These are phyloP conservation scores for Fonsecaea pugnacius DNA, from an alignment of 2,329 filamentous ascomycete species.

Conservation along the genomic window DNA sequence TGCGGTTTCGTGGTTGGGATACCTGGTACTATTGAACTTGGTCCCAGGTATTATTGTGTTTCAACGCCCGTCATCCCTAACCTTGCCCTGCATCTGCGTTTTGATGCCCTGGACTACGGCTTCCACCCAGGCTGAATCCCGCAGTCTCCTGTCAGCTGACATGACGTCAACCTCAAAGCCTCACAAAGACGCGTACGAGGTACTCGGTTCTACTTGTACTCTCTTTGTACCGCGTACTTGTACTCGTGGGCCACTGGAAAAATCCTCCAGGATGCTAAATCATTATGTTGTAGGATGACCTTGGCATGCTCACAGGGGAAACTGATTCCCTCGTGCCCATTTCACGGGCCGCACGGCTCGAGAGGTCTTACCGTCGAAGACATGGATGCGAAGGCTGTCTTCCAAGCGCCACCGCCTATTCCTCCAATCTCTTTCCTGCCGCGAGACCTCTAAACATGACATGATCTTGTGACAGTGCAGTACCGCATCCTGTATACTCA, in stretches of 20 bases:
- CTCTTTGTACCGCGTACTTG: neutral
- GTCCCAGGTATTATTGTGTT: neutral
- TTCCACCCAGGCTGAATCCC: neutral
- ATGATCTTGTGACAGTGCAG: constrained; percentile 10
- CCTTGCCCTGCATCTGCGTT: neutral
- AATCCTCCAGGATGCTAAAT: constrained; percentile 4
- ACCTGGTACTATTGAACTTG: neutral
- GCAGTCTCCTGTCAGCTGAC: constrained; percentile 13
- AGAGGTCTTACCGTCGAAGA: neutral
- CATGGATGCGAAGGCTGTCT: neutral
- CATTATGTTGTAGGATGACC: neutral
- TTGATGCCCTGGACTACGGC: neutral
- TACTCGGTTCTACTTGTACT: too few species aligned
- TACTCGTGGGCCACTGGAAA: neutral
- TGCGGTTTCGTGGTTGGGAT: neutral
- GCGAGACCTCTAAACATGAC: constrained; percentile 3
- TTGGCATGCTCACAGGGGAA: constrained; percentile 15
- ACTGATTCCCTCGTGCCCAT: neutral
- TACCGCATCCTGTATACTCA: neutral
- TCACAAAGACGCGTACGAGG: neutral
- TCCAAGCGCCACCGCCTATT: neutral
- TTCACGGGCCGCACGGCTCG: constrained; percentile 13
- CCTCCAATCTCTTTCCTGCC: constrained; percentile 1
- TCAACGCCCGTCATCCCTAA: neutral
- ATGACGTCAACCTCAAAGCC: constrained; percentile 19